Base-by-base conservation (phyloP, 305 asterid species). In the Fraxinus sp. region DNA sequence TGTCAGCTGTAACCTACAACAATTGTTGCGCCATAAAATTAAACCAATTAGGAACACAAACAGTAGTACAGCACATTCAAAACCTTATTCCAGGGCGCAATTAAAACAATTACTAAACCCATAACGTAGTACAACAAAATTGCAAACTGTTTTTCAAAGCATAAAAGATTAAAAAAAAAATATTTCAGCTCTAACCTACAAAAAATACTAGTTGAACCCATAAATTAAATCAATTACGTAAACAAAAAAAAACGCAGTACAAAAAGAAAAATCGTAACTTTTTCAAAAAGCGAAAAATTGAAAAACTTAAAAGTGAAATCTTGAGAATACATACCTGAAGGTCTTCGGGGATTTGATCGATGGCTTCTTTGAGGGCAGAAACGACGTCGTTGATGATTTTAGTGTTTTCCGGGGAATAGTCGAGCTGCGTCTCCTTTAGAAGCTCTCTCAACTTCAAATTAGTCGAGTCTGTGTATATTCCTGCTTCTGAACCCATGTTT, bases 381-480 rank as follows among this genome's bases (percentile, higher is more conserved):
- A 97, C 92, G 36, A 86, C 88, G 78, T 89, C 90, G 88, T 94
- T 84, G 18, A 94, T 84, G 10, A 87, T 81, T 77, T 85, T 74
- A 37, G 92, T 83, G 55, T 86, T 91, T 77, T 78, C 89, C 18
- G 91, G 85, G 7, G 97, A 89, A 86, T 90, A 88, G 14, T 94
- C 97, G 9, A 94, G 84, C 87, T 88, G 92, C 9, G 92, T 91
- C 89, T 93, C 98, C 86, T 91, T 92, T 49, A 96, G 82, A 20
- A 94, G 88, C 88, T 94, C 98, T 36, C 82, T 84, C 71, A 91
- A 80, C 87, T 92, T 92, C 86, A 90, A 87, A 78, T 83, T 88
- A 89, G 90, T 87, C 0, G 95, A 86, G 82, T 89, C 94, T 7
- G 84, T 64, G 71, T 44, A 49, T 18, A 80, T 24, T 80, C 77